phyloP scores from a whole-genome alignment of 441 rosid genomes.

The Brassica balearica region DNA sequence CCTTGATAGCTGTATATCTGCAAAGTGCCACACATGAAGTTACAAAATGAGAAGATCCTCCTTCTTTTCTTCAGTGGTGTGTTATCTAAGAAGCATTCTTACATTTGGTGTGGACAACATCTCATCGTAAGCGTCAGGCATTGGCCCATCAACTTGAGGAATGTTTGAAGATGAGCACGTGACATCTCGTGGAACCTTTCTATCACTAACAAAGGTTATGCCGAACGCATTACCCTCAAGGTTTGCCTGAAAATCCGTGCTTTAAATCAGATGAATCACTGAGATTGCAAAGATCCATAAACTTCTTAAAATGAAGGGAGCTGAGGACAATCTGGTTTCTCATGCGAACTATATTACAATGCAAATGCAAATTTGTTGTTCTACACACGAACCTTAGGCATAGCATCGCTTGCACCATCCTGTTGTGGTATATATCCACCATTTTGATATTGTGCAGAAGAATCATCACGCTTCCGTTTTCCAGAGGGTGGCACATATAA shows the following conservation, averaged over 20 bases:
- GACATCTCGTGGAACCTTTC: conserved; percentile 29
- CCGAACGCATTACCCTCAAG: conserved; percentile 36
- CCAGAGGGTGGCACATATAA: conserved; percentile 78
- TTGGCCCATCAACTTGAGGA: conserved; percentile 93
- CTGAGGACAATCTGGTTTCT: neutral
- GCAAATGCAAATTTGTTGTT: conserved; percentile 13
- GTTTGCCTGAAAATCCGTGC: neutral
- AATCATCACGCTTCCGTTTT: conserved; percentile 92
- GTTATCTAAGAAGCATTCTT: conserved; percentile 39
- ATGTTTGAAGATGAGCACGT: conserved; percentile 56
- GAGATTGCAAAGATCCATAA: neutral
- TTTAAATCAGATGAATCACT: conserved; percentile 16
- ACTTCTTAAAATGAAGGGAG: neutral
- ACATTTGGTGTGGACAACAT: conserved; percentile 94
- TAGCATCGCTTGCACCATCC: conserved; percentile 48
- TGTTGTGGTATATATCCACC: conserved; percentile 76
- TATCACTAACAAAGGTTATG: conserved; percentile 33
- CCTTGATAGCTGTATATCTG: conserved; percentile 97
- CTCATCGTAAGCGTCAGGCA: conserved; percentile 95
- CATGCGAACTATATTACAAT: neutral
- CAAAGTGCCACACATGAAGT: conserved; percentile 30
- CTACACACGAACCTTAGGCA: conserved; percentile 38
- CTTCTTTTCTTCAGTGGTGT: neutral
- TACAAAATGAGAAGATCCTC: conserved; percentile 11
- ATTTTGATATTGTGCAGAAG: conserved; percentile 66